Percentiles rank a stretch among this genome's conserved stretches.
Conservation (phyloP, 768 basidiomycete genomes). For the Lactifluus volemus region DNA sequence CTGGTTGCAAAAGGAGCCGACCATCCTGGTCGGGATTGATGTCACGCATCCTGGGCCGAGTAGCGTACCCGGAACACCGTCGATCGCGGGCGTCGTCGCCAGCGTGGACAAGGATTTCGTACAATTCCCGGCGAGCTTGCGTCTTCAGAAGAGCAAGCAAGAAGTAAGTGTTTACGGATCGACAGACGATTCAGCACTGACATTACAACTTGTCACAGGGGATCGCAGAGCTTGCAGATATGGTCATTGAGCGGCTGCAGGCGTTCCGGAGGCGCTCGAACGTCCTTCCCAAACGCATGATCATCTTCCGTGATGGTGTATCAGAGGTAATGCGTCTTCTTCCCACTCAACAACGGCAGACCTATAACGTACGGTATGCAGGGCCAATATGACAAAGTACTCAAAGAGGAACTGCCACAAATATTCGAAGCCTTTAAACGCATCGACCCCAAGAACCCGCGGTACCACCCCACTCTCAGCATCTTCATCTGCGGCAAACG, state of each 20-base stretch:
- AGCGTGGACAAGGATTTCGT: constrained; percentile 61
- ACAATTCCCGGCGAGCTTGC: constrained; percentile 69
- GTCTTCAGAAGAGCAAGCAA: constrained; percentile 50
- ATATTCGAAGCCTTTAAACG: constrained; percentile 54
- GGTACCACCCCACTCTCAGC: constrained; percentile 55
- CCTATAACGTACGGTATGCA: constrained; percentile 22
- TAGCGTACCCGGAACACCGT: constrained; percentile 64
- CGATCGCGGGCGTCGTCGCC: constrained; percentile 77
- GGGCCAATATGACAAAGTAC: constrained; percentile 65
- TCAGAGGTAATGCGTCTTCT: constrained; percentile 49
- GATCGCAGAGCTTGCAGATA: constrained; percentile 52
- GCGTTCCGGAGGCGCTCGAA: constrained; percentile 42
- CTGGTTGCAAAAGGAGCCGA: constrained; percentile 59
- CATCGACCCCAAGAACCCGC: constrained; percentile 34
- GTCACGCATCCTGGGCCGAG: constrained; percentile 72
- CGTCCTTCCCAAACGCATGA: constrained; percentile 53
- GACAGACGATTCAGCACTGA: neutral
- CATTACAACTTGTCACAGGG: constrained; percentile 41
- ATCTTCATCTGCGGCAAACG: constrained; percentile 76
- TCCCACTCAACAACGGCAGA: neutral
- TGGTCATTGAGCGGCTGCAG: constrained; percentile 64
- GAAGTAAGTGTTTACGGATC: constrained; percentile 24
- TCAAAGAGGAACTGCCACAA: constrained; percentile 51
- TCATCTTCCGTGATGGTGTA: constrained; percentile 76
- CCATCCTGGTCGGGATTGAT: constrained; percentile 83